phyloP scores from a whole-genome alignment of 176 grass and related monocot species.

The Ananas comosus region DNA sequence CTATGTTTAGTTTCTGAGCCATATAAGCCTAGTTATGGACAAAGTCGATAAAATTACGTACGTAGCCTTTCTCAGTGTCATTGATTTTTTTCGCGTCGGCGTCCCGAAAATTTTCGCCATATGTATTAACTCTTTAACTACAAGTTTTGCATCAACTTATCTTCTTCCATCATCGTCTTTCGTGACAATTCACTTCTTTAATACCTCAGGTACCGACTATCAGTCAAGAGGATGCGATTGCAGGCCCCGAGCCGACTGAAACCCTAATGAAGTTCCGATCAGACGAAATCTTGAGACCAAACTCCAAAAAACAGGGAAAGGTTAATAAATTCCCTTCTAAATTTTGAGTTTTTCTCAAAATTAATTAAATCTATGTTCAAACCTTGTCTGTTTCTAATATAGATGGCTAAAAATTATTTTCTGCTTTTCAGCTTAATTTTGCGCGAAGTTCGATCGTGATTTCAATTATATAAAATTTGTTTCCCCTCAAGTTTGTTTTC shows the following conservation, averaged over 20 bases:
- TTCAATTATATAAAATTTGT: no score
- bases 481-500: no score
- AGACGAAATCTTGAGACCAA: conserved; percentile 41
- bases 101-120: neutral
- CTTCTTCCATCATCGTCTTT: neutral
- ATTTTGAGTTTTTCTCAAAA: neutral
- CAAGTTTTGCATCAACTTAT: neutral
- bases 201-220: conserved; percentile 60
- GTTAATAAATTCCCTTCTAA: conserved; percentile 19
- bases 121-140: no score
- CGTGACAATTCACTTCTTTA: neutral
- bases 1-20: no score
- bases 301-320: conserved; percentile 44
- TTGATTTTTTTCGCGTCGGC: neutral
- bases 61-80: no score
- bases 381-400: neutral
- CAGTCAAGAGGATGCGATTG: conserved; percentile 55
- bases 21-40: no score
- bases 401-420: neutral
- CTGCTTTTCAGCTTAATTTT: neutral
- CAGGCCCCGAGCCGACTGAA: conserved; percentile 61
- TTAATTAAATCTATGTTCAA: neutral
- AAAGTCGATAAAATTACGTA: no score
- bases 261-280: conserved; percentile 71
- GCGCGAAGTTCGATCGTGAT: no score